phyloP scores from a whole-genome alignment of 805 yeast genomes.

The Torulaspora microellipsoides region DNA sequence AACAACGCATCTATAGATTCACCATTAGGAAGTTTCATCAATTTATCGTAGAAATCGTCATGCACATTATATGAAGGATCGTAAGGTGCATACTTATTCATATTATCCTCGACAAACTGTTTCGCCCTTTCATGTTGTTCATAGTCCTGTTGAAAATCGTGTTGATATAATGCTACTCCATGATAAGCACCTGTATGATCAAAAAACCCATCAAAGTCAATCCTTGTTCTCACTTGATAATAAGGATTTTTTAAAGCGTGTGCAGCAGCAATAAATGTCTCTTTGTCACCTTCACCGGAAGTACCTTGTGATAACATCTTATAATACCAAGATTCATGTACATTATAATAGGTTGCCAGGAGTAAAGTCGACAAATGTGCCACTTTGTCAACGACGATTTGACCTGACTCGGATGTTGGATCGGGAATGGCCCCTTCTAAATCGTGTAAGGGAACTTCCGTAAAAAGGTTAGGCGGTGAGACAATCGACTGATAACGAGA shows the following conservation, averaged over 20 bases:
- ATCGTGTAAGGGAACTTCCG: slow-evolving; percentile 50
- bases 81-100: slow-evolving; percentile 8
- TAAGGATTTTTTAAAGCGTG: slow-evolving; percentile 44
- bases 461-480: slow-evolving; percentile 5
- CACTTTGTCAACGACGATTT: slow-evolving; percentile 55
- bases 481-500: slow-evolving; percentile 11
- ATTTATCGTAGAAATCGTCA: slow-evolving; percentile 10
- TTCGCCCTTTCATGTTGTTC: slow-evolving; percentile 17
- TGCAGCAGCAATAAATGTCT: slow-evolving; percentile 69
- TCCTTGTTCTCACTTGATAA: slow-evolving; percentile 45
- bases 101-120: slow-evolving; percentile 9
- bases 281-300: slow-evolving; percentile 80
- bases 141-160: slow-evolving; percentile 48
- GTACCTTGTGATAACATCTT: slow-evolving; percentile 66
- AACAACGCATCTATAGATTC: slow-evolving; percentile 28
- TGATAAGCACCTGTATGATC: slow-evolving; percentile 28
- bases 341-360: slow-evolving; percentile 59
- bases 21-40: slow-evolving; percentile 13
- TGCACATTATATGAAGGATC: slow-evolving; percentile 16
- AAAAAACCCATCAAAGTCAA: slow-evolving; percentile 38
- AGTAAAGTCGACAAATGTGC: slow-evolving; percentile 55
- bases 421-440: slow-evolving; percentile 62
- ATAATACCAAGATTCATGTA: slow-evolving; percentile 59
- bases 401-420: slow-evolving; percentile 68
- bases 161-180: slow-evolving; percentile 44